phyloP scores from a whole-genome alignment of 1,284 basidiomycete genomes.

The Waitea zeae region DNA sequence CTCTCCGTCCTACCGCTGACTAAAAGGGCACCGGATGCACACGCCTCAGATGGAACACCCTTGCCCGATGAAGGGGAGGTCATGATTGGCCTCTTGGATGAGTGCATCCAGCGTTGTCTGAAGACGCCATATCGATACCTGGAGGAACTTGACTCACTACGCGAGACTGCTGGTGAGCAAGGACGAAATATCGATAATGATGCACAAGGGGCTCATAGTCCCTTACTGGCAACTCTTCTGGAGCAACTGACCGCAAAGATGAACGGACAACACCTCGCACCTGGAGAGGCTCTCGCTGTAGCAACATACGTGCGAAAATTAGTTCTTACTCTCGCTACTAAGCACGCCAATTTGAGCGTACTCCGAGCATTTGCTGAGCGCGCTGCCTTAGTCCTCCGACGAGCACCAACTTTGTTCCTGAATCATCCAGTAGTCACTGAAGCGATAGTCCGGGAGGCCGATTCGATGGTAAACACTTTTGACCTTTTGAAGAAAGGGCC shows the following conservation, averaged over 20 bases:
- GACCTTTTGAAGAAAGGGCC: too few relatives aligned
- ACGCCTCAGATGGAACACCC: conserved; percentile 30
- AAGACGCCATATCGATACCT: conserved; percentile 83
- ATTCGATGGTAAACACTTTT: too few relatives aligned
- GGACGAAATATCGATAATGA: conserved; percentile 5
- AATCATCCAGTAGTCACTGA: too few relatives aligned
- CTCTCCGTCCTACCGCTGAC: conserved; percentile 36
- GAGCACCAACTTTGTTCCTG: too few relatives aligned
- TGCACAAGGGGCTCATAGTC: too few relatives aligned
- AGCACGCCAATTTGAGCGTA: too few relatives aligned
- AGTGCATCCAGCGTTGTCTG: conserved; percentile 69
- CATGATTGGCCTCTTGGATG: conserved; percentile 67
- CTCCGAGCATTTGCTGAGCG: too few relatives aligned
- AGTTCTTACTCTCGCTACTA: too few relatives aligned
- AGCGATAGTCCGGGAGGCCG: too few relatives aligned
- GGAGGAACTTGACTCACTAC: conserved; percentile 37
- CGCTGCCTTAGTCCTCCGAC: too few relatives aligned
- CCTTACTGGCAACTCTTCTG: conserved; percentile 57
- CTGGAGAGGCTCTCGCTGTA: conserved; percentile 7
- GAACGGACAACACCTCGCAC: conserved; percentile 27
- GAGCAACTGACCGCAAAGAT: conserved; percentile 62
- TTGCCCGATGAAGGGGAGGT: conserved; percentile 41
- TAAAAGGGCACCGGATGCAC: conserved; percentile 16
- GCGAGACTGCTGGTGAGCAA: not conserved
- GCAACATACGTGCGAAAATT: too few relatives aligned